Evolutionary conservation across 768 basidiomycete species (phyloP), one percentile per base, ranked within the genome.

Genomic region (Tricholoma hemisulphureum): DNA sequence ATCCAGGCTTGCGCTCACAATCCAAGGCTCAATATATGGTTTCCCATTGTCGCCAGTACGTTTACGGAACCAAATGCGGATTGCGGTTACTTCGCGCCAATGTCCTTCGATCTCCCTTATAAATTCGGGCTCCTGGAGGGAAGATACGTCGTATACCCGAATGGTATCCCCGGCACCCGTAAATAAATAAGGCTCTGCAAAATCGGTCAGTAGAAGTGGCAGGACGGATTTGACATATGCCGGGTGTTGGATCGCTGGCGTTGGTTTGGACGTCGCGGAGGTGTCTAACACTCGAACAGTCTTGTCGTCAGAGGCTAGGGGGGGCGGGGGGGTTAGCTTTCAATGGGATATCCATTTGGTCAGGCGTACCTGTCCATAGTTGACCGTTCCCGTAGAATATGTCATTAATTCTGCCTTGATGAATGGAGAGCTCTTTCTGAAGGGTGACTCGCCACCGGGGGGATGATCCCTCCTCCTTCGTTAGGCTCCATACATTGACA

Each of bases 131-230:
- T 87, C 85, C 23, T 85, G 80, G 21, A 80, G 75, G 2, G 80
- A 75, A 2, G 90, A 88, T 31, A 94, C 73, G 67, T 97, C 92
- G 64, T 86, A 98, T 21, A 89, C 75, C 28, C 89, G 82, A 55
- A 99, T 83, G 41, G 85, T 72, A 69, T 98, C 96, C 46, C 92
- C 96, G 1, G 87, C 80, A 37, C 88, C 94, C 8, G 91, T 93
- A 50, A 98, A 70, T 7, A 93, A 71, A 63, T 94, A 89, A 1
- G 89, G 84, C 64, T 89, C 87, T 23, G 68, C 75, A n/a, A 89
- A 76, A 4, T 81, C 78, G 2, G 88, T 85, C 23, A 87, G 73
- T 18, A 78, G 70, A 14, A 93, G 77, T 1, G 88, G 87, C 39
- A 95, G 83, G 61, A 97, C 69, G 4, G 87, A 81, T 60, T 88